Conservation (phyloP, 169 alveolate genomes). For the Cryptosporidium parvum region DNA sequence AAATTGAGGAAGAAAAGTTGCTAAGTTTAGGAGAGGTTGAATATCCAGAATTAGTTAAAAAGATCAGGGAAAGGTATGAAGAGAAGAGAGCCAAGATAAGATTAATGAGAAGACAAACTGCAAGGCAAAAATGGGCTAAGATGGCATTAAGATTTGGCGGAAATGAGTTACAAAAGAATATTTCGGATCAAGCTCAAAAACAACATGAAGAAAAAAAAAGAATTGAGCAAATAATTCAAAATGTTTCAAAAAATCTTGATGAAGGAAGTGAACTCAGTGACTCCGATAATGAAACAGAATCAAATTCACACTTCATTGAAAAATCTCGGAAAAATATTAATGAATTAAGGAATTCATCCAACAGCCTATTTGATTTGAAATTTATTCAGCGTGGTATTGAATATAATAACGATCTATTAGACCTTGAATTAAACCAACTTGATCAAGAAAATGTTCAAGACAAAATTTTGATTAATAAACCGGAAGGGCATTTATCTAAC, state of each 20-base stretch:
- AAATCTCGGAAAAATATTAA: slow-evolving; percentile 7
- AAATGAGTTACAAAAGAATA: slow-evolving; percentile 78
- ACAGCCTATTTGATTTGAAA: slow-evolving; percentile 15
- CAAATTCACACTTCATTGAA: slow-evolving; percentile 1
- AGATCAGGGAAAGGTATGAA: slow-evolving; percentile 80
- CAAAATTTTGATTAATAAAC: not conserved
- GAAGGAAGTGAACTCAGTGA: not conserved
- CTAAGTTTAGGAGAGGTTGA: slow-evolving; percentile 77
- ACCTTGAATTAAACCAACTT: slow-evolving; percentile 29
- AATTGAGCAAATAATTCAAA: slow-evolving; percentile 57
- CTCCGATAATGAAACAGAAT: slow-evolving; percentile 1
- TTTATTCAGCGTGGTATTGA: slow-evolving; percentile 64
- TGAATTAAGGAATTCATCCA: slow-evolving; percentile 15
- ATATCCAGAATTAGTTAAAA: slow-evolving; percentile 84
- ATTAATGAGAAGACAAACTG: slow-evolving; percentile 79
- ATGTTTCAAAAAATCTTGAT: not conserved
- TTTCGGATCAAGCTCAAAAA: slow-evolving; percentile 80
- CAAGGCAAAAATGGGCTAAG: slow-evolving; percentile 85
- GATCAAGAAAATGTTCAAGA: not conserved
- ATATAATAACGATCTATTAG: slow-evolving; percentile 5
- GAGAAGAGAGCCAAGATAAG: slow-evolving; percentile 81
- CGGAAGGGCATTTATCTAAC: not conserved
- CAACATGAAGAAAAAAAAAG: slow-evolving; percentile 77
- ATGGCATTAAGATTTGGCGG: slow-evolving; percentile 85
- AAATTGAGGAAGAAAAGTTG: slow-evolving; percentile 80